phyloP scores from a whole-genome alignment of 208 protist genomes.

The Leishmania tropica region DNA sequence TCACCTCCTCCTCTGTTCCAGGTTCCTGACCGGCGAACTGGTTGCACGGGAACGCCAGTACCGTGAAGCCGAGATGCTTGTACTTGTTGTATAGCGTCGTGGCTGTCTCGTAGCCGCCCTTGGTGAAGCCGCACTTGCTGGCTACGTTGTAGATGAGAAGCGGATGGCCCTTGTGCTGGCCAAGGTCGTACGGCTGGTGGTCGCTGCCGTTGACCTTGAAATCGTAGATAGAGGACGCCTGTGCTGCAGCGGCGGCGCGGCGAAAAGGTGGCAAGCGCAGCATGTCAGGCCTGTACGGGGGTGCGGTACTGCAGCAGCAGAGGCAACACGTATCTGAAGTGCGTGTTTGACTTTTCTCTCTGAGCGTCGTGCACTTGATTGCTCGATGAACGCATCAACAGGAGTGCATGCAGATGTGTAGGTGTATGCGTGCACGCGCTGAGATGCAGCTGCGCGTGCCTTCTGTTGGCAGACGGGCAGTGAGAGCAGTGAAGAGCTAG shows the following conservation, averaged over 20 bases:
- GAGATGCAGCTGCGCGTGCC: not conserved
- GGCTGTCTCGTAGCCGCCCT: conserved; percentile 78
- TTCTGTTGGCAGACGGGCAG: not conserved
- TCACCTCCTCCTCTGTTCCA: conserved; percentile 74
- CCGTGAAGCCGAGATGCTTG: conserved; percentile 83
- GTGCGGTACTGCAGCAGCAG: not conserved
- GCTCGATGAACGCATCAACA: not conserved
- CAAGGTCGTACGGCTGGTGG: conserved; percentile 80
- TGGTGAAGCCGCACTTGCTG: conserved; percentile 89
- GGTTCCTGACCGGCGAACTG: conserved; percentile 90
- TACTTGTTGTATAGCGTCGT: conserved; percentile 87
- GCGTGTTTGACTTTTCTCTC: not conserved
- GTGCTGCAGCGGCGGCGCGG: not conserved
- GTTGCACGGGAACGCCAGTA: conserved; percentile 94
- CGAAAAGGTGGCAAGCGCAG: not conserved
- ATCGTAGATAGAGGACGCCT: conserved; percentile 68
- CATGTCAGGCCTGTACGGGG: not conserved
- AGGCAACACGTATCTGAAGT: not conserved
- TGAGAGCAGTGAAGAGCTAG: not conserved
- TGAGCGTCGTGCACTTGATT: not conserved
- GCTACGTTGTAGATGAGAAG: conserved; percentile 94
- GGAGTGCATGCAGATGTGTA: not conserved
- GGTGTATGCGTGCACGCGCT: not conserved
- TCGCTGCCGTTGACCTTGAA: conserved; percentile 67
- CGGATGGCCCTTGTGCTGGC: conserved; percentile 85